Evolutionary conservation across 768 basidiomycete species (phyloP).

Genomic region (Auricularia auricula-judae): DNA sequence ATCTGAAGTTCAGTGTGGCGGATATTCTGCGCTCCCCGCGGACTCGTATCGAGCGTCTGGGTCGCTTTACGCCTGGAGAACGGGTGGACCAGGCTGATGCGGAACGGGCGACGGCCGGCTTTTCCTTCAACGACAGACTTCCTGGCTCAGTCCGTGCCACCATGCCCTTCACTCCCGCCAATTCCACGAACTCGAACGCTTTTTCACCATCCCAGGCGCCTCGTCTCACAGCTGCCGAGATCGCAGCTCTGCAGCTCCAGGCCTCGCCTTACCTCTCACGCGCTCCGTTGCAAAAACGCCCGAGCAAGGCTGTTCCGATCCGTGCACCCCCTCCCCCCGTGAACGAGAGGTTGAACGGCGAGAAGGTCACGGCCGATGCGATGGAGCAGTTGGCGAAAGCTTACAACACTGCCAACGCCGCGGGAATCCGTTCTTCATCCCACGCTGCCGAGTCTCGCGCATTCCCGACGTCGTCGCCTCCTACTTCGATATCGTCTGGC

Average conservation of each 20-base stretch:
- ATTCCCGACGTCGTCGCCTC: no score
- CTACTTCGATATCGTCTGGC: background rate
- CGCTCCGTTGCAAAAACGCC: background rate
- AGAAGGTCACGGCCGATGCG: background rate
- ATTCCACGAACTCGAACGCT: background rate
- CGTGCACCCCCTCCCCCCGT: background rate
- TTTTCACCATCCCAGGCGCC: background rate
- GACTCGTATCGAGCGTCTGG: background rate
- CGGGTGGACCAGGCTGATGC: background rate
- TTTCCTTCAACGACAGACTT: no score
- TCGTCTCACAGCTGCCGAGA: background rate
- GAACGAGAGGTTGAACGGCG: background rate
- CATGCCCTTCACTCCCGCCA: background rate
- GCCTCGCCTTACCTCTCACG: background rate
- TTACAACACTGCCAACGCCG: no score
- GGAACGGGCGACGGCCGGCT: no score
- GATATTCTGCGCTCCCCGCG: background rate
- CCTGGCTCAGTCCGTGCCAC: background rate
- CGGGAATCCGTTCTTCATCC: no score
- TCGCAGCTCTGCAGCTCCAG: background rate
- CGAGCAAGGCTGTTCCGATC: background rate
- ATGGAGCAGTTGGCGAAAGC: background rate
- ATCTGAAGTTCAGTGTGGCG: background rate
- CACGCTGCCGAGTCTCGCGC: no score
- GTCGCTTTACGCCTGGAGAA: background rate